These are phyloP conservation scores for Aureobasidium sp. DNA, from an alignment of 2,329 filamentous ascomycete species.

Conservation along the genomic window DNA sequence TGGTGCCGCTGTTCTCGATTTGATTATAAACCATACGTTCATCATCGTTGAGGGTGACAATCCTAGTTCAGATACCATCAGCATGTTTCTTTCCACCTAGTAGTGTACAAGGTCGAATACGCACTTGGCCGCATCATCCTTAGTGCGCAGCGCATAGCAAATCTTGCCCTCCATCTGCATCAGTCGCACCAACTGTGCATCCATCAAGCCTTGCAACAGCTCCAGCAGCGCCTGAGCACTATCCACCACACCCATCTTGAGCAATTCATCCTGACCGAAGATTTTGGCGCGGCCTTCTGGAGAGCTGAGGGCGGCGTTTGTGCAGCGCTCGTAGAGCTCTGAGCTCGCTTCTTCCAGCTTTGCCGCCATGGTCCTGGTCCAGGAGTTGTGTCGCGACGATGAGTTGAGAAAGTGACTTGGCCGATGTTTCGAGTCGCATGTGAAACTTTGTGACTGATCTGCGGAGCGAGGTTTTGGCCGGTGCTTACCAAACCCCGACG, in stretches of 20 bases:
- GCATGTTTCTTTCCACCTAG: conserved; percentile 13
- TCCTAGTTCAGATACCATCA: conserved; percentile 21
- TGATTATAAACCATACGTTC: conserved; percentile 65
- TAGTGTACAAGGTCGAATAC: neutral
- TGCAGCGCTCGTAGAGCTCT: conserved; percentile 23
- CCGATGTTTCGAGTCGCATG: neutral
- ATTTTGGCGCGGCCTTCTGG: conserved; percentile 24
- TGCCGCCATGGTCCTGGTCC: neutral
- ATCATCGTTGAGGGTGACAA: conserved; percentile 48
- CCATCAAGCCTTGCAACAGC: conserved; percentile 25
- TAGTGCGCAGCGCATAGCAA: conserved; percentile 21
- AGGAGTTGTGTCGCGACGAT: neutral
- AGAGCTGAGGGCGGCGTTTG: conserved; percentile 18
- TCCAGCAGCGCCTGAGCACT: conserved; percentile 22
- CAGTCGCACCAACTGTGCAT: conserved; percentile 25
- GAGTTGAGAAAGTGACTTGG: neutral
- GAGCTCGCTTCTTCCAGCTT: conserved; percentile 22
- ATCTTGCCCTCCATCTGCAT: conserved; percentile 22
- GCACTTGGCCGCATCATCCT: conserved; percentile 16
- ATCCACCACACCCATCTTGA: conserved; percentile 19
- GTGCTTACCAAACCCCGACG: neutral
- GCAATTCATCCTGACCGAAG: conserved; percentile 27
- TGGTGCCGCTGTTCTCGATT: conserved; percentile 15
- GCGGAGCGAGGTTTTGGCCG: neutral
- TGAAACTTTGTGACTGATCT: conserved; percentile 6